A percentile compares a stretch with the other conserved stretches of the same genome.
Conservation (phyloP, 345 rosid species). For the Diplotaxis tenuifolia region DNA sequence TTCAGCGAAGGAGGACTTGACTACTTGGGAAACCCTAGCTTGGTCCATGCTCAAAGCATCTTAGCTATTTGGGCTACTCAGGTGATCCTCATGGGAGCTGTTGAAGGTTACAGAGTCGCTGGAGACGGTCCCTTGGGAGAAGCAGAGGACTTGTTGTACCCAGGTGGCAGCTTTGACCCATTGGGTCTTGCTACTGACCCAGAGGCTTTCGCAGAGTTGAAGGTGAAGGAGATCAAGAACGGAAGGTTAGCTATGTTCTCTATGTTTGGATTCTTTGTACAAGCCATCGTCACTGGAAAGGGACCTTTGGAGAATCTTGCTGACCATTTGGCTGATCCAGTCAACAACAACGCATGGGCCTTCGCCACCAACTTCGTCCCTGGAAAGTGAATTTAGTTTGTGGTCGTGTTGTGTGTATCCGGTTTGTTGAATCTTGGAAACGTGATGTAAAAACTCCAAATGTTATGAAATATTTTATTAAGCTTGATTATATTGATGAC, state of each 20-base stretch:
- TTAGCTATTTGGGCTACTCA: constrained; percentile 76
- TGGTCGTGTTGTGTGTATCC: background rate
- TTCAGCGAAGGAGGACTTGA: constrained; percentile 79
- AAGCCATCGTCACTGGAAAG: constrained; percentile 81
- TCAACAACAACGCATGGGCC: constrained; percentile 89
- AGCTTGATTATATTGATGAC: constrained; percentile 4
- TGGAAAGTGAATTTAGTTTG: constrained; percentile 54
- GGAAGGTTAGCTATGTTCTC: constrained; percentile 87
- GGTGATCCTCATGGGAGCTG: constrained; percentile 70
- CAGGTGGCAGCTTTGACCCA: constrained; percentile 83
- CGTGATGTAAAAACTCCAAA: background rate
- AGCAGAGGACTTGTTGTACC: constrained; percentile 66
- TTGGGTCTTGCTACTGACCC: constrained; percentile 78
- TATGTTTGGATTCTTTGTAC: constrained; percentile 82
- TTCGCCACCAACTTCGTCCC: constrained; percentile 85
- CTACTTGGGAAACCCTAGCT: constrained; percentile 80
- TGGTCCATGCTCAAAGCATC: constrained; percentile 78
- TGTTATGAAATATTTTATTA: constrained; percentile 2
- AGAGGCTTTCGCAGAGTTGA: constrained; percentile 75
- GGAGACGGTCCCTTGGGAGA: constrained; percentile 67
- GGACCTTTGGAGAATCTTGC: constrained; percentile 78
- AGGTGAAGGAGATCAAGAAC: constrained; percentile 82
- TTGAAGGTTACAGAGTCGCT: constrained; percentile 57
- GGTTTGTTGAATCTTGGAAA: constrained; percentile 19
- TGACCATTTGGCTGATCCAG: constrained; percentile 82